These are phyloP conservation scores for Echinosophora koreensis DNA, from an alignment of 306 rosid genomes.

Conservation along the genomic window DNA sequence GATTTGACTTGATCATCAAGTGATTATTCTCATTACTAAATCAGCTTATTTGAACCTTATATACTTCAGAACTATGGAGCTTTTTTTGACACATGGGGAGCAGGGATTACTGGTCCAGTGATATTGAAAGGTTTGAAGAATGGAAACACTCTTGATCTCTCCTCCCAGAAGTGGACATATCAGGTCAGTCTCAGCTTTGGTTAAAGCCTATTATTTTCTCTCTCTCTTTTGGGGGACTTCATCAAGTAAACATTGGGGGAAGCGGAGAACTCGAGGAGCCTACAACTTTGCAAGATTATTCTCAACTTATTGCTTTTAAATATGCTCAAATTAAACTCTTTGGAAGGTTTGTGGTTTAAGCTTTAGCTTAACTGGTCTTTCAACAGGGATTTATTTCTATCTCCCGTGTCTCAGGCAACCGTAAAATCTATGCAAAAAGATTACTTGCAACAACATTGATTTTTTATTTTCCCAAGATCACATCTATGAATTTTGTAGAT, in stretches of 20 bases:
- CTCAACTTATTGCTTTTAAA: neutral
- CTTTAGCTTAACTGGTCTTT: neutral
- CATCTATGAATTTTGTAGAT: neutral
- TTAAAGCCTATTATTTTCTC: slow-evolving; percentile 22
- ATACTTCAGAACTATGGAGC: slow-evolving; percentile 83
- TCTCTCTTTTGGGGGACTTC: slow-evolving; percentile 7
- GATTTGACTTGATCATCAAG: neutral
- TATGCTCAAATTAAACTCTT: neutral
- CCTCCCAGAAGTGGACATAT: slow-evolving; percentile 89
- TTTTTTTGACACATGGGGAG: slow-evolving; percentile 72
- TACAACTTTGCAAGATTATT: neutral
- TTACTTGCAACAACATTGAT: neutral
- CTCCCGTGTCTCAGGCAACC: neutral
- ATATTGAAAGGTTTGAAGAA: slow-evolving; percentile 65
- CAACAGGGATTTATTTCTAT: neutral
- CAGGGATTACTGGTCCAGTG: slow-evolving; percentile 96
- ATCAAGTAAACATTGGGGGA: neutral
- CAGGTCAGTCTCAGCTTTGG: slow-evolving; percentile 66
- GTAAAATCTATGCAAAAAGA: neutral
- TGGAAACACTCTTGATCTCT: slow-evolving; percentile 73
- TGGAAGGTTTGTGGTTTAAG: slow-evolving; percentile 11
- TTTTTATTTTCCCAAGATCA: neutral
- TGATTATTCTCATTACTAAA: neutral
- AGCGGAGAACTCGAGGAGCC: neutral
- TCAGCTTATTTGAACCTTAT: slow-evolving; percentile 38